Evolutionary conservation across 1,139 yeast species (phyloP).

Genomic region (Hansenula lynferdii): DNA sequence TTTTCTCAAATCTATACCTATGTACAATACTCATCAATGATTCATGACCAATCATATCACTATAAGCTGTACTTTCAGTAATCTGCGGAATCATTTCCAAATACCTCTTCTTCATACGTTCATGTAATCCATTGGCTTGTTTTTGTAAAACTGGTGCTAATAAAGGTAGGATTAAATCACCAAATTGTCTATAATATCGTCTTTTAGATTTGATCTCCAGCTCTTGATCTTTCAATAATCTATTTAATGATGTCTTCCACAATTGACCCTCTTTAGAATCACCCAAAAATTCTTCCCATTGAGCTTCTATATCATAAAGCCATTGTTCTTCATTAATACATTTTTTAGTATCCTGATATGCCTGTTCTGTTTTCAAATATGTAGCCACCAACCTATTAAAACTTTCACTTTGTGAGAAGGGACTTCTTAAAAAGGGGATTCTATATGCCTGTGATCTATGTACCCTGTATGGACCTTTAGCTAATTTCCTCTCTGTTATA

Average conservation of each 20-base stretch:
- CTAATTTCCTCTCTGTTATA: conserved; percentile 5
- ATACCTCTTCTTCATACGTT: too few species aligned
- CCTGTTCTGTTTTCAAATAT: conserved; percentile 13
- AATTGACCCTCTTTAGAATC: neutral
- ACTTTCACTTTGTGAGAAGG: conserved; percentile 23
- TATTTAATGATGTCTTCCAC: neutral
- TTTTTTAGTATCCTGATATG: neutral
- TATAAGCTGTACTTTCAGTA: neutral
- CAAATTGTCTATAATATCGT: neutral
- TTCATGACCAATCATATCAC: neutral
- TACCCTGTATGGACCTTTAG: conserved; percentile 17
- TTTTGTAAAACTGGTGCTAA: too few species aligned
- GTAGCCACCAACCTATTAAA: conserved; percentile 16
- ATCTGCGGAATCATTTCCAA: neutral
- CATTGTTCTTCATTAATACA: neutral
- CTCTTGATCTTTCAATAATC: neutral
- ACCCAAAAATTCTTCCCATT: neutral
- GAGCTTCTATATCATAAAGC: neutral
- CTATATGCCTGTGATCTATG: conserved; percentile 23
- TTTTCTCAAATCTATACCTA: too few species aligned
- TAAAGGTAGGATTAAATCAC: neutral
- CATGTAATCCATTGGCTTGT: too few species aligned
- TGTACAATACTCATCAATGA: neutral
- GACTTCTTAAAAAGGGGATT: conserved; percentile 28
- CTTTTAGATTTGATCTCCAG: neutral